Percentiles rank a stretch among this genome's conserved stretches.
These are phyloP conservation scores for Penicillium subrubescens DNA, from an alignment of 495 filamentous ascomycete genomes.

Conservation along the genomic window DNA sequence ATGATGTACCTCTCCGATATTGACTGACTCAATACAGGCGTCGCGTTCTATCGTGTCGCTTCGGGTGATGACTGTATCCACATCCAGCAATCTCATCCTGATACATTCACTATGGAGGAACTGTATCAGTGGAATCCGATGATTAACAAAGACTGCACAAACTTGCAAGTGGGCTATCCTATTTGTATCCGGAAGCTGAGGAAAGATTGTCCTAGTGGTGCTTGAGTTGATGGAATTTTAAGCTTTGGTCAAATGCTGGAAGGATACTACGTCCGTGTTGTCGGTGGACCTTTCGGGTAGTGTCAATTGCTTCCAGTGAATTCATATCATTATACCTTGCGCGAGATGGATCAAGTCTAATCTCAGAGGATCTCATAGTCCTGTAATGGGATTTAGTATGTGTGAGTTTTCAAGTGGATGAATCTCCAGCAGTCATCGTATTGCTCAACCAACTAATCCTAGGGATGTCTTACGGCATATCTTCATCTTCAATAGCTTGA, in stretches of 20 bases:
- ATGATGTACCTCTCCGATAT: neutral
- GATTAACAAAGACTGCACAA: neutral
- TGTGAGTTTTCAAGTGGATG: no score
- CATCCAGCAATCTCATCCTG: neutral
- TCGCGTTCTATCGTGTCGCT: neutral
- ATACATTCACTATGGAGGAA: neutral
- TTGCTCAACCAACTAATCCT: no score
- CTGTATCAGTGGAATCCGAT: neutral
- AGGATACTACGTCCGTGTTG: no score
- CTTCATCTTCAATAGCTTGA: no score
- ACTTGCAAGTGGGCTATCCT: neutral
- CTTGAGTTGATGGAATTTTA: neutral
- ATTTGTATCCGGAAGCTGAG: slow-evolving; percentile 1
- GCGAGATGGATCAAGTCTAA: no score
- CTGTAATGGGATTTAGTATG: no score
- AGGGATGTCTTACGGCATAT: no score
- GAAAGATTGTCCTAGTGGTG: neutral
- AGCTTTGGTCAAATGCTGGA: neutral
- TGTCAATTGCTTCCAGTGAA: no score
- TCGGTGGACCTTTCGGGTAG: no score
- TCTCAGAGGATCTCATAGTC: no score
- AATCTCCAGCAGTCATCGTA: no score
- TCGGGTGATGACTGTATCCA: neutral
- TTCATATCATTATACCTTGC: no score
- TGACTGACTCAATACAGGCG: neutral